Evolutionary conservation across 2,329 filamentous ascomycete species (phyloP), one percentile per base, ranked within the genome.

Genomic region (Colletotrichum godetiae): DNA sequence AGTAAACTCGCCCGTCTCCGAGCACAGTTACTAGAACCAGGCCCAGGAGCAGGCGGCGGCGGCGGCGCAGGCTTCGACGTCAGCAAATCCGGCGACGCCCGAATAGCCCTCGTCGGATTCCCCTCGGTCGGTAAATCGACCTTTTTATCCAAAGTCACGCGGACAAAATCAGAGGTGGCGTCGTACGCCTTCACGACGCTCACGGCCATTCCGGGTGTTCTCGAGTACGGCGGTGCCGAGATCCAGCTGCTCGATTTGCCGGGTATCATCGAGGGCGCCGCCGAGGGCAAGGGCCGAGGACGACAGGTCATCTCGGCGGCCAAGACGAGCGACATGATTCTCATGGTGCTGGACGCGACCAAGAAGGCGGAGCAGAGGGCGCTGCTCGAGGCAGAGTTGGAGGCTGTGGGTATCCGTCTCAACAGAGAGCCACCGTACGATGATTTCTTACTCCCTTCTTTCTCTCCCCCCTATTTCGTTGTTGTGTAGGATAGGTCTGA

Each of bases 61-160:
- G 93, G 91, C 19, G 96, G 97, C 29, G 86, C 93, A 3, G 97
- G 97, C 11, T 99, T 97, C 82, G 94, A 96, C 80, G 97, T 99
- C 55, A 97, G 93, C 82, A 99, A 99, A 85, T 96, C 93, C 76
- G 97, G 97, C 75, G 97, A 99, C 87, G 97, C 97, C 15, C 92
- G 97, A 79, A 98, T 99, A 84, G 95, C 97, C 1, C 91, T 99
- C 2, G 97, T 99, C 67, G 97, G 97, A n/a, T 99, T 99, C 79
- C 97, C 97, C 0, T 99, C 97, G 0, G 97, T 99, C 64, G 97
- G 97, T 82, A 99, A 99, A 86, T 99, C 97, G 2, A 99, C 97
- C 0, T 98, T 99, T 81, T 83, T 99, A n/a, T 98, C 95, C 61
- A 98, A 98, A 81, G 97, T 99, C 82, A 99, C 97, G 62, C 98